These are phyloP conservation scores for Cardiosporidium cionae DNA, from an alignment of 169 alveolate species.

Conservation along the genomic window DNA sequence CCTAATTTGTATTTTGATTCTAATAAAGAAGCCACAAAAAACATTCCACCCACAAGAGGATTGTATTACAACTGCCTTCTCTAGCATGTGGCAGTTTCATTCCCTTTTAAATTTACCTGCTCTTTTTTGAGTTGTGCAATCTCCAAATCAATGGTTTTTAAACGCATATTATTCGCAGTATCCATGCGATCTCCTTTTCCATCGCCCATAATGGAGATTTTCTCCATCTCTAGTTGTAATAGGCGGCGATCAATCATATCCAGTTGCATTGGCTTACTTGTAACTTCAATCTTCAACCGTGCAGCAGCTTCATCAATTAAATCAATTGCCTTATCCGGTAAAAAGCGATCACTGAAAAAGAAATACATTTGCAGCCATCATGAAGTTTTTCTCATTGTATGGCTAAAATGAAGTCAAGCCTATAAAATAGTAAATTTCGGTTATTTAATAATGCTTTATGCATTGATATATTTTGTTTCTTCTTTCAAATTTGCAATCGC, in stretches of 20 bases:
- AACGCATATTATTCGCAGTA: slow-evolving; percentile 11
- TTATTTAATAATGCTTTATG: no score
- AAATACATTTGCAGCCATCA: no score
- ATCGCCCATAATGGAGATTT: slow-evolving; percentile 51
- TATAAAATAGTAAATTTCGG: no score
- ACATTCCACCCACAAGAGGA: no score
- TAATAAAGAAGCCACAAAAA: no score
- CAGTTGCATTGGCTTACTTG: slow-evolving; percentile 66
- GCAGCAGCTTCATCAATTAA: slow-evolving; percentile 77
- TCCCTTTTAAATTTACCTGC: slow-evolving; percentile 8
- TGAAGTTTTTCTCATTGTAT: no score
- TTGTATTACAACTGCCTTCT: no score
- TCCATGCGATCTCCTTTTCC: slow-evolving; percentile 14
- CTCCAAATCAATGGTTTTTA: slow-evolving; percentile 15
- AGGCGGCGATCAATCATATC: slow-evolving; percentile 61
- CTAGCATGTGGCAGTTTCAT: no score
- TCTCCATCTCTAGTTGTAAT: slow-evolving; percentile 71
- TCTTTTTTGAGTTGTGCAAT: slow-evolving; percentile 18
- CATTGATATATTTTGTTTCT: slow-evolving; percentile 34
- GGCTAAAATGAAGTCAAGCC: no score
- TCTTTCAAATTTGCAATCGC: background rate
- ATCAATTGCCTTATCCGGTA: slow-evolving; percentile 75
- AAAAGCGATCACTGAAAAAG: slow-evolving; percentile 43
- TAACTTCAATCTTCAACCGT: slow-evolving; percentile 55
- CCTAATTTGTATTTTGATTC: no score